Percentiles rank a stretch among this genome's conserved stretches.
Conservation (phyloP, 139 green algal species). For the Chlorella sp. region DNA sequence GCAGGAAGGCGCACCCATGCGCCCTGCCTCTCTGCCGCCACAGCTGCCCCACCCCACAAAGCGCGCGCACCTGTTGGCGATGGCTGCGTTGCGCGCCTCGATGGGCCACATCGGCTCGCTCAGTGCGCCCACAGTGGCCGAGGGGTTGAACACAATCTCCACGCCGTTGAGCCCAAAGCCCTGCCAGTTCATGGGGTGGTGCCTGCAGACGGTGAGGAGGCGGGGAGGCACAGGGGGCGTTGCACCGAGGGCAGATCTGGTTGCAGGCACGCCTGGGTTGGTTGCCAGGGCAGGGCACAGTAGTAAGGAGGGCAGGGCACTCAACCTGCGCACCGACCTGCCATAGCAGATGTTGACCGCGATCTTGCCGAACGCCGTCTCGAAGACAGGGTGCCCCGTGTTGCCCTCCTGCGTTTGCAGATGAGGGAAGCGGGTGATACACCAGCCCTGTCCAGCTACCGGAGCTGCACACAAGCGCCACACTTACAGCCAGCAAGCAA, state of each 20-base stretch:
- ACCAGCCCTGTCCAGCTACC: neutral
- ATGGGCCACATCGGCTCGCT: slow-evolving; percentile 91
- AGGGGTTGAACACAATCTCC: slow-evolving; percentile 98
- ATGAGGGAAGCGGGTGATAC: neutral
- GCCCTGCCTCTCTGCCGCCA: no score
- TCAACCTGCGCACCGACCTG: slow-evolving; percentile 50
- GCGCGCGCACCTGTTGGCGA: slow-evolving; percentile 79
- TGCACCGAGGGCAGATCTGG: no score
- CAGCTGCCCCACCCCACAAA: no score
- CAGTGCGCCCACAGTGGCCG: slow-evolving; percentile 92
- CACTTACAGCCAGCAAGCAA: no score
- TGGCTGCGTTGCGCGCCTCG: slow-evolving; percentile 92
- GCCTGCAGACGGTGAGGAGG: no score
- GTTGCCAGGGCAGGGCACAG: no score
- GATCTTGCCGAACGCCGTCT: slow-evolving; percentile 91
- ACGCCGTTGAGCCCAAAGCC: slow-evolving; percentile 97
- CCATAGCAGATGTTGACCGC: slow-evolving; percentile 99
- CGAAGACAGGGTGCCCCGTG: slow-evolving; percentile 86
- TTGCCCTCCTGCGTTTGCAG: slow-evolving; percentile 69
- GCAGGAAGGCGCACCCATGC: no score
- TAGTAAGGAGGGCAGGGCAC: no score
- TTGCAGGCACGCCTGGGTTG: no score
- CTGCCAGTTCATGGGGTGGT: slow-evolving; percentile 98
- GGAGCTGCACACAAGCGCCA: no score
- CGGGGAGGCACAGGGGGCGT: no score